phyloP scores from a whole-genome alignment of 768 basidiomycete genomes.

The Lactarius evosmus region DNA sequence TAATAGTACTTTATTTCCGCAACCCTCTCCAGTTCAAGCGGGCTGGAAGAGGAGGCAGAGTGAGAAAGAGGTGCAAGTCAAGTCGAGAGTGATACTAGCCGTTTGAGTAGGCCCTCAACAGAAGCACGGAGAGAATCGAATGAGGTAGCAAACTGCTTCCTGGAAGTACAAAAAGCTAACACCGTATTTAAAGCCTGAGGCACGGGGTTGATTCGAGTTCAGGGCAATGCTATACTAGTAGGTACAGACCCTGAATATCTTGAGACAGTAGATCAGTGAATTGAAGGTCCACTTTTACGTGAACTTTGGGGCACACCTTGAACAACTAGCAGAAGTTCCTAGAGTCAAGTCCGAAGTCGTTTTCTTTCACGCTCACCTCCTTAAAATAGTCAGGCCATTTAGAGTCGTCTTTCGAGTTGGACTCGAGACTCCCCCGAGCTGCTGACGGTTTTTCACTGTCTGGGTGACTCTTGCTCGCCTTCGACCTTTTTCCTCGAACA shows the following conservation, averaged over 20 bases:
- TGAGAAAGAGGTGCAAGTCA: conserved; percentile 12
- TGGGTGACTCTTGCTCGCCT: neutral
- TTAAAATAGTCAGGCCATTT: conserved; percentile 67
- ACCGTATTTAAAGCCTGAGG: conserved; percentile 82
- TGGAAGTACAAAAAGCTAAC: conserved; percentile 78
- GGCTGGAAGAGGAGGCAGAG: conserved; percentile 42
- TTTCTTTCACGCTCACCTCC: conserved; percentile 35
- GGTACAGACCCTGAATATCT: conserved; percentile 23
- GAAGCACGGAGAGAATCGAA: conserved; percentile 72
- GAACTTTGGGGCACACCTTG: conserved; percentile 1
- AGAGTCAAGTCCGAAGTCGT: neutral
- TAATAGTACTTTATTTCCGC: conserved; percentile 73
- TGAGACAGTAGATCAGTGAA: neutral
- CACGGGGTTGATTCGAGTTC: neutral
- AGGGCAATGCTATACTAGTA: neutral
- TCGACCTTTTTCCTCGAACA: conserved; percentile 1
- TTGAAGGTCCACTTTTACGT: neutral
- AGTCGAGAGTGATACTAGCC: conserved; percentile 42
- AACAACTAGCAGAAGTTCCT: conserved; percentile 17
- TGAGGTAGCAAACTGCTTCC: conserved; percentile 76
- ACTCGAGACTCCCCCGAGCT: conserved; percentile 16
- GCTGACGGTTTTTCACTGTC: neutral
- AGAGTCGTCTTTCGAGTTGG: conserved; percentile 28
- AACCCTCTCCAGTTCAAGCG: conserved; percentile 71
- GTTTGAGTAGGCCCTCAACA: conserved; percentile 76